A percentile compares a stretch with the other conserved stretches of the same genome.
Conservation (phyloP, 2,329 filamentous ascomycete species). For the Celoporthe dispersa region DNA sequence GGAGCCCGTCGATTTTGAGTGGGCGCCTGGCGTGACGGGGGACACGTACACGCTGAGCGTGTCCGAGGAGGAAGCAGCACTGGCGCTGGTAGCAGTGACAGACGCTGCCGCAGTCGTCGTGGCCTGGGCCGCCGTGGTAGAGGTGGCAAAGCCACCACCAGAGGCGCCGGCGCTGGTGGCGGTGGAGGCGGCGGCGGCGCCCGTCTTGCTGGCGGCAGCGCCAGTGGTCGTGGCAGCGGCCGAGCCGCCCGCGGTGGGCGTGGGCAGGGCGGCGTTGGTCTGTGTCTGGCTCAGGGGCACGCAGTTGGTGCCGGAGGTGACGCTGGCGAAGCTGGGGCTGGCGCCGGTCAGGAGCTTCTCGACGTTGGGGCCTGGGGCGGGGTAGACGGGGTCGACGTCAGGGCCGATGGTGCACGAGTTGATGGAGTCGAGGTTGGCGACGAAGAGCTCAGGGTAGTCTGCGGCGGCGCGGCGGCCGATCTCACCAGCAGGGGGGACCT, state of each 20-base stretch:
- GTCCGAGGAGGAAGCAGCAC: neutral
- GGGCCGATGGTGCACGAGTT: conserved; percentile 27
- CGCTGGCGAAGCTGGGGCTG: conserved; percentile 17
- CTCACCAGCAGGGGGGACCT: neutral
- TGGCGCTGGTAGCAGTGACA: neutral
- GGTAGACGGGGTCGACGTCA: conserved; percentile 32
- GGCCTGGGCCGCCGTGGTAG: neutral
- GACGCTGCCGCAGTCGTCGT: neutral
- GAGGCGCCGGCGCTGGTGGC: neutral
- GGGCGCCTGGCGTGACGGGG: conserved; percentile 1
- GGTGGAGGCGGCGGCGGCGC: neutral
- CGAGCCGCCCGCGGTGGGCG: conserved; percentile 14
- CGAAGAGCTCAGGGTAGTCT: conserved; percentile 45
- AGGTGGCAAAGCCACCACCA: neutral
- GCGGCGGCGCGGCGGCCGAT: neutral
- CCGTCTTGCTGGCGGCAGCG: neutral
- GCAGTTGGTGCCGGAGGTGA: conserved; percentile 29
- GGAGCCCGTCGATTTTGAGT: conserved; percentile 2
- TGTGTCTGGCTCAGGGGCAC: conserved; percentile 24
- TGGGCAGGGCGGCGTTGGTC: conserved; percentile 32
- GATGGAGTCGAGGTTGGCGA: conserved; percentile 29
- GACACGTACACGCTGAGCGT: conserved; percentile 8
- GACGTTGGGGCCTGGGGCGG: conserved; percentile 35
- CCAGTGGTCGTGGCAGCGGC: neutral
- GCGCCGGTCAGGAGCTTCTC: conserved; percentile 28